Evolutionary conservation across 2,329 filamentous ascomycete species (phyloP), one percentile per base, ranked within the genome.

Genomic region (Cucurbitaria berberidis): DNA sequence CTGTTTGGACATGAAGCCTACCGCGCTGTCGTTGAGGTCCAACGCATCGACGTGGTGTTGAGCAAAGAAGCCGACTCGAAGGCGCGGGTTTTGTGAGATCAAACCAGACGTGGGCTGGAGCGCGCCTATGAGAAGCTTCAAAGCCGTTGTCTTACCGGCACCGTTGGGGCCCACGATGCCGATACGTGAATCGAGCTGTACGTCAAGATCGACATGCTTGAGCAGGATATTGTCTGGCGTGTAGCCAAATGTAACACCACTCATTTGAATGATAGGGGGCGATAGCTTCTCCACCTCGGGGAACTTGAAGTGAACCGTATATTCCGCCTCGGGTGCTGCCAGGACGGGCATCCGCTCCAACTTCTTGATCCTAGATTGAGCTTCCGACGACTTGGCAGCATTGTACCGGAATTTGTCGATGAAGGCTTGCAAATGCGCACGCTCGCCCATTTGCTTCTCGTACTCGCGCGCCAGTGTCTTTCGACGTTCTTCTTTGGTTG

Each of bases 391-490:
- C 77, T 99, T 99, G 70, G 93, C 95, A 24, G 95, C 95, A 73
- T 99, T 99, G 84, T 99, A 99, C 47, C 95, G 87, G 84, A 99
- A 99, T 79, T 99, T 99, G 84, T 99, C 95, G 79, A 99, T 99
- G 78, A 99, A 99, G 24, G 91, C 79, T 80, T 99, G 95, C 59
- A 99, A 79, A 81, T 99, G 95, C 27, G 92, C 91, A 65, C 95
- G 86, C 76, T 93, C 87, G 1, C 84, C 91, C 91, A 98, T 96
- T 74, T 99, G 95, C 77, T 96, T 98, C 78, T 99, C 95, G 78
- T 99, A 99, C 77, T 99, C 95, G 68, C 91, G 89, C 82, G 95
- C 93, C 38, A 93, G 92, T 40, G 90, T 93, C 86, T 99, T 99
- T 75, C 93, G 90, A 61, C 95, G 88, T 78, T 99, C 95, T 77